These are phyloP conservation scores for Fonsecaea pedrosoi DNA, from an alignment of 2,329 filamentous ascomycete species.

Conservation along the genomic window DNA sequence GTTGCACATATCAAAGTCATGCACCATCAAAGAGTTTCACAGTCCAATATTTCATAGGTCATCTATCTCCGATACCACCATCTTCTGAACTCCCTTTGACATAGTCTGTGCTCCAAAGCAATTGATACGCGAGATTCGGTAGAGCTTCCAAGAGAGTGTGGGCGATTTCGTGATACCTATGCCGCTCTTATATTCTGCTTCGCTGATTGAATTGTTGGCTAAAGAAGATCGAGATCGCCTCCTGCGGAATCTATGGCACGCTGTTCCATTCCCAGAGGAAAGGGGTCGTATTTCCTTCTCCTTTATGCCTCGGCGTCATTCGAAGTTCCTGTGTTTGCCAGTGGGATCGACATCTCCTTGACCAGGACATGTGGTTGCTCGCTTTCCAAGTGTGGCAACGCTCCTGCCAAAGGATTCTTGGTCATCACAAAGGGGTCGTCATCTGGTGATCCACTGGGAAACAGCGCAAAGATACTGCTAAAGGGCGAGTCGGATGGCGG, in stretches of 20 bases:
- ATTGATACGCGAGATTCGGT: conserved; percentile 33
- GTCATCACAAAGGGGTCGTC: conserved; percentile 35
- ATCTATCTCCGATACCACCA: conserved; percentile 24
- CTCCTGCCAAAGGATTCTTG: conserved; percentile 34
- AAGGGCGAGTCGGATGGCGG: conserved; percentile 31
- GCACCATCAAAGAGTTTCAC: conserved; percentile 21
- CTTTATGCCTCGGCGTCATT: conserved; percentile 8
- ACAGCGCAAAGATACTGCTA: conserved; percentile 31
- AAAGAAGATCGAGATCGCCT: conserved; percentile 14
- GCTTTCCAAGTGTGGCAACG: conserved; percentile 32
- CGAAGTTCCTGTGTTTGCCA: conserved; percentile 3
- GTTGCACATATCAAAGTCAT: conserved; percentile 21
- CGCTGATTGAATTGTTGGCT: conserved; percentile 11
- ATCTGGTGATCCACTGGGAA: conserved; percentile 17
- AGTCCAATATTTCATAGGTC: conserved; percentile 20
- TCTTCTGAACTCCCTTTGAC: conserved; percentile 25
- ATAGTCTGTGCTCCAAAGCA: conserved; percentile 22
- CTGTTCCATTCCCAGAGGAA: not conserved
- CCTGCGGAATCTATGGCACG: not conserved
- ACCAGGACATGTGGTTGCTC: conserved; percentile 6
- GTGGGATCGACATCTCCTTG: conserved; percentile 9
- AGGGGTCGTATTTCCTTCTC: not conserved
- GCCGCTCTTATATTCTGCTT: conserved; percentile 28
- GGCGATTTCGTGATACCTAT: conserved; percentile 30
- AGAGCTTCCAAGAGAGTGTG: conserved; percentile 36